Conservation (phyloP, 225 moss, liverwort and hornwort species). For the Anthoceros angustus region DNA sequence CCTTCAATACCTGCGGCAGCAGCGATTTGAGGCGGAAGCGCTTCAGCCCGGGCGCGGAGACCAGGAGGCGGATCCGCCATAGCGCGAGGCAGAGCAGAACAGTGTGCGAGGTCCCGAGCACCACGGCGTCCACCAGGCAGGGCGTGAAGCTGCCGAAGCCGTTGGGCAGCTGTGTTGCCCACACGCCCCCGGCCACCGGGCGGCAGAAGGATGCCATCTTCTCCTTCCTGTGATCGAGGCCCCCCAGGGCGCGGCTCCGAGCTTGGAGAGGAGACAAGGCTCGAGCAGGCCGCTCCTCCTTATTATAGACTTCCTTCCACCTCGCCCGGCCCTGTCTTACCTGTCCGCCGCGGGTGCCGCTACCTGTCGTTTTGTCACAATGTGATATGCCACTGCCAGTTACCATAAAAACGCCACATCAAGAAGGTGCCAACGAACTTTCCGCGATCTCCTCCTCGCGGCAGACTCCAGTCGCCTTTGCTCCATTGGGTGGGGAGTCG, state of each 20-base stretch:
- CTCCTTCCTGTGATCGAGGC: neutral
- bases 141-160: constrained; percentile 49
- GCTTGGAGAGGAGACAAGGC: no score
- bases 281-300: no score
- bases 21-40: constrained; percentile 29
- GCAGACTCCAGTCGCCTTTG: no score
- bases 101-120: constrained; percentile 26
- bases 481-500: no score
- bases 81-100: constrained; percentile 24
- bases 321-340: no score
- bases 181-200: constrained; percentile 31
- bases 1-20: constrained; percentile 26
- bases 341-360: no score
- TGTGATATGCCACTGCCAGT: no score
- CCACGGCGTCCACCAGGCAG: constrained; percentile 35
- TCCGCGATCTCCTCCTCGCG: no score
- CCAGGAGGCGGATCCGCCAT: constrained; percentile 28
- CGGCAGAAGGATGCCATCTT: constrained; percentile 19
- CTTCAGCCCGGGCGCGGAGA: constrained; percentile 25
- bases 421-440: no score
- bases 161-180: constrained; percentile 33
- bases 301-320: no score
- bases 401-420: no score
- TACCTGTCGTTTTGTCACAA: no score
- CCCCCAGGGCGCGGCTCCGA: neutral